These are phyloP conservation scores for Parastagonospora nodorum DNA, from an alignment of 2,329 filamentous ascomycete species.

Conservation along the genomic window DNA sequence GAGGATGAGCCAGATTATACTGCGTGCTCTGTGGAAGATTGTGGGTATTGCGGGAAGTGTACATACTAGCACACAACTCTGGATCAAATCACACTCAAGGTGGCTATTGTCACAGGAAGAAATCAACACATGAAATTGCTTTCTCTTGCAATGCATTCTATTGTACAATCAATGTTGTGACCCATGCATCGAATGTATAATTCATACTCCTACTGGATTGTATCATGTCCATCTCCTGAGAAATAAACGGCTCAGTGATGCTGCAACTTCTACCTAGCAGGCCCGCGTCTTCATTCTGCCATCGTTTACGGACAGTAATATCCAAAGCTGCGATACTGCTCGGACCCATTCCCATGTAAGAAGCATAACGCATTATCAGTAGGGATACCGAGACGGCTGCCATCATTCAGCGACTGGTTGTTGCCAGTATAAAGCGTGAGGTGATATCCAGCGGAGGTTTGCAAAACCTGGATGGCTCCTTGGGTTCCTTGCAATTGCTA, in stretches of 20 bases:
- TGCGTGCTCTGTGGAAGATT: constrained; percentile 42
- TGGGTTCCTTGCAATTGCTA: constrained; percentile 5
- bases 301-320: neutral
- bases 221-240: too few relatives aligned
- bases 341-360: neutral
- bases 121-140: too few relatives aligned
- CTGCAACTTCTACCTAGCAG: neutral
- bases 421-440: constrained; percentile 8
- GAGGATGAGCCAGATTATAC: constrained; percentile 45
- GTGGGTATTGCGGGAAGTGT: constrained; percentile 47
- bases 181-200: too few relatives aligned
- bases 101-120: too few relatives aligned
- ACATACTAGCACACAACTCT: too few relatives aligned
- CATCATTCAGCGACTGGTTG: constrained; percentile 12
- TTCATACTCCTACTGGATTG: too few relatives aligned
- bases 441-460: constrained; percentile 5
- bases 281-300: neutral
- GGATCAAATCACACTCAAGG: too few relatives aligned
- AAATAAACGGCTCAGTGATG: neutral
- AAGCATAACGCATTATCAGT: neutral
- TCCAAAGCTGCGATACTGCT: neutral
- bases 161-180: too few relatives aligned
- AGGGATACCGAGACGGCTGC: neutral
- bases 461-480: constrained; percentile 2
- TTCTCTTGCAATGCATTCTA: too few relatives aligned